Conservation (phyloP, 2,329 filamentous ascomycete genomes). For the Aureobasidium sp. region DNA sequence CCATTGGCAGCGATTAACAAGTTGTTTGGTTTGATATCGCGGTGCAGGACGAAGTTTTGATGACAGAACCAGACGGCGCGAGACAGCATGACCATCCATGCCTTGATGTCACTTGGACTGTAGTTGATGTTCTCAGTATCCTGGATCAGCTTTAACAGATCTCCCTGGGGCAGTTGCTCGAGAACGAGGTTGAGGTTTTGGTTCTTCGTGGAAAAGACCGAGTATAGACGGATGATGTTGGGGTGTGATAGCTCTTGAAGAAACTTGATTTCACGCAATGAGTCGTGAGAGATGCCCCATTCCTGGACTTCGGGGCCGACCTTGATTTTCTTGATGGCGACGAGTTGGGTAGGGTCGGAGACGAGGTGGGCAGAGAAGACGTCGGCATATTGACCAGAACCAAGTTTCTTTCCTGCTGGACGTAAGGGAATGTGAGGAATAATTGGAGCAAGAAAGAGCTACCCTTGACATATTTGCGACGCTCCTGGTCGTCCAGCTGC, state of each 20-base stretch:
- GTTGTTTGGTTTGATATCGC: slow-evolving; percentile 99
- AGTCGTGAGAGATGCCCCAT: slow-evolving; percentile 80
- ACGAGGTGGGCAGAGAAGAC: slow-evolving; percentile 84
- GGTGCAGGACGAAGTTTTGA: slow-evolving; percentile 85
- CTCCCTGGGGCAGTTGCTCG: slow-evolving; percentile 87
- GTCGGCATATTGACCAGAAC: slow-evolving; percentile 93
- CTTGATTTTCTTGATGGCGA: slow-evolving; percentile 94
- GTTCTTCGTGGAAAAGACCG: slow-evolving; percentile 92
- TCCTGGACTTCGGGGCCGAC: slow-evolving; percentile 79
- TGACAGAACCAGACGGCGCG: slow-evolving; percentile 95
- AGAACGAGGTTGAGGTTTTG: slow-evolving; percentile 95
- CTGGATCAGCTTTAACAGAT: slow-evolving; percentile 89
- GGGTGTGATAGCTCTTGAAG: slow-evolving; percentile 90
- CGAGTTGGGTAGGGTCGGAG: slow-evolving; percentile 61
- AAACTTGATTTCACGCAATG: slow-evolving; percentile 90
- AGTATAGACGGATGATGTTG: slow-evolving; percentile 88
- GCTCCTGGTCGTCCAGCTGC: slow-evolving; percentile 46
- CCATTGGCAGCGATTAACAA: slow-evolving; percentile 88
- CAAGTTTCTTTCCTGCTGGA: slow-evolving; percentile 70
- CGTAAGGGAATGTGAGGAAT: slow-evolving; percentile 9
- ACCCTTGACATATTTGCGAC: slow-evolving; percentile 87
- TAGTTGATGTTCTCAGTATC: slow-evolving; percentile 74
- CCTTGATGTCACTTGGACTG: slow-evolving; percentile 84
- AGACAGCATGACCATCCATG: slow-evolving; percentile 97
- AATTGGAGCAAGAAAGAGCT: slow-evolving; percentile 8